phyloP scores from a whole-genome alignment of 257 asterid genomes.

The Craterostigma plantagineum region DNA sequence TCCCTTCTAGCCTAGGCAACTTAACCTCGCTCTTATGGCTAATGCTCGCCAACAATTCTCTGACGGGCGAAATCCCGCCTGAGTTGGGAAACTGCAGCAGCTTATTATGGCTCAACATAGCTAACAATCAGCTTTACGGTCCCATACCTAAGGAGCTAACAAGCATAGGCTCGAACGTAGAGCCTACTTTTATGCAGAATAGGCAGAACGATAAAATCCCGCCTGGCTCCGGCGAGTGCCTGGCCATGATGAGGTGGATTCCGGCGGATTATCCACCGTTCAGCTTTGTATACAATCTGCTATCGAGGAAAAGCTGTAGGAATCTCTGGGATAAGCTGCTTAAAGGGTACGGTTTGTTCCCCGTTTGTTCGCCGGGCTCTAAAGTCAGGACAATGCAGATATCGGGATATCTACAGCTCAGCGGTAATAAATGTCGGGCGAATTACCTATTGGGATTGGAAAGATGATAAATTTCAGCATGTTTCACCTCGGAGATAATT shows the following conservation, averaged over 20 bases:
- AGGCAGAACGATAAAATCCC: conserved; percentile 17
- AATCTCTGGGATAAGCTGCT: too few relatives aligned
- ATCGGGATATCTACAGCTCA: too few relatives aligned
- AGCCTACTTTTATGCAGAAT: conserved; percentile 45
- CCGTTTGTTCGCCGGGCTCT: too few relatives aligned
- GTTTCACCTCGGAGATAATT: too few relatives aligned
- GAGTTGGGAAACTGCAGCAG: conserved; percentile 79
- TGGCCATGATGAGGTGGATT: conserved; percentile 76
- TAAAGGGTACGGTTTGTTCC: too few relatives aligned
- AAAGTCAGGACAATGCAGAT: too few relatives aligned
- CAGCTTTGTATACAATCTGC: conserved; percentile 45
- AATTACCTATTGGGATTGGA: too few relatives aligned
- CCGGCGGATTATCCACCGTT: conserved; percentile 84
- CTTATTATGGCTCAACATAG: conserved; percentile 71
- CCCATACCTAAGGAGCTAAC: conserved; percentile 32
- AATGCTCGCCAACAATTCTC: conserved; percentile 67
- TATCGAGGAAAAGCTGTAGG: too few relatives aligned
- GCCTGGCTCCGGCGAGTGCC: conserved; percentile 78
- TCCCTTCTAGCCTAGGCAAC: conserved; percentile 52
- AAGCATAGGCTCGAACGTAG: conserved; percentile 32
- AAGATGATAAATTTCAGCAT: too few relatives aligned
- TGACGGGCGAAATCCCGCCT: conserved; percentile 43
- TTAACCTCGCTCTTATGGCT: conserved; percentile 67
- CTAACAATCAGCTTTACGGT: conserved; percentile 47
- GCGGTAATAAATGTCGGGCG: too few relatives aligned